phyloP scores from a whole-genome alignment of 257 asterid genomes.

The Penstemon barbatus region DNA sequence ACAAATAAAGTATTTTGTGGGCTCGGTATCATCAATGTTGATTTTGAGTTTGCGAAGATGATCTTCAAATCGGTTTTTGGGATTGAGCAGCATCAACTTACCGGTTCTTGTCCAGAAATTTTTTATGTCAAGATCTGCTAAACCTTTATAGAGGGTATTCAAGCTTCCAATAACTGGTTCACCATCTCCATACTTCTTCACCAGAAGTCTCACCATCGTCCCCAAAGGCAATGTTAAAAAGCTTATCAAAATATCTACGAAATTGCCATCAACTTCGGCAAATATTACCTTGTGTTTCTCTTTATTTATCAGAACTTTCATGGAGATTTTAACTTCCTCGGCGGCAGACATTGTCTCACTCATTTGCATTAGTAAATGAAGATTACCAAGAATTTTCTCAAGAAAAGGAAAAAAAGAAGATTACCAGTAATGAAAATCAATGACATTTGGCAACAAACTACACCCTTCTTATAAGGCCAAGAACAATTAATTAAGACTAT shows the following conservation, averaged over 20 bases:
- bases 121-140: neutral
- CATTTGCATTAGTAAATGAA: no score
- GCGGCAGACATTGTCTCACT: no score
- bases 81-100: conserved; percentile 26
- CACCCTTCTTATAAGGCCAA: no score
- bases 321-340: neutral
- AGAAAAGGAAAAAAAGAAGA: no score
- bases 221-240: conserved; percentile 1
- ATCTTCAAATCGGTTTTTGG: neutral
- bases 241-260: neutral
- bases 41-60: conserved; percentile 7
- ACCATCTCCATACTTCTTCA: neutral
- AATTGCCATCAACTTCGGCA: neutral
- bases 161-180: conserved; percentile 19
- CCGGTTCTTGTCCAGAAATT: neutral
- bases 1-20: neutral
- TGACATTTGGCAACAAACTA: no score
- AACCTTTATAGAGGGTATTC: neutral
- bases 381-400: no score
- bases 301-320: neutral
- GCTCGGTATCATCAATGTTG: neutral
- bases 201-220: conserved; percentile 5
- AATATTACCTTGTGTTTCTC: neutral
- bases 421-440: no score
- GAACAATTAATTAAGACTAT: no score